Conservation (phyloP, 1,284 basidiomycete species). For the Leccinum variabile region DNA sequence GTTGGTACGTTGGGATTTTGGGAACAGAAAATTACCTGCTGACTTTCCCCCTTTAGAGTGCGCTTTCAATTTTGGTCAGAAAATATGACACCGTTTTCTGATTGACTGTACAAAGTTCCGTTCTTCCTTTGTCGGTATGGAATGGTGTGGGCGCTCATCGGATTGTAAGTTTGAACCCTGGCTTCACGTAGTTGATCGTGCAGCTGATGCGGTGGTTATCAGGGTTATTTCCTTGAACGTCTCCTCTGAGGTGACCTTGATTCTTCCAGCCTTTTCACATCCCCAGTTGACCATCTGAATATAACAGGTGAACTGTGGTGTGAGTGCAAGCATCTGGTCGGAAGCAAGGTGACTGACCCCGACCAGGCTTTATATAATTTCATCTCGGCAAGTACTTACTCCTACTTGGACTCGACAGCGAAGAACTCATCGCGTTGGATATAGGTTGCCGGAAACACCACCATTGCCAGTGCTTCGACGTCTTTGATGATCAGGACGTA, state of each 20-base stretch:
- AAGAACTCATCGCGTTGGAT: conserved; percentile 9
- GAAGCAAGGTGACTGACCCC: conserved; percentile 10
- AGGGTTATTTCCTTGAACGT: conserved; percentile 61
- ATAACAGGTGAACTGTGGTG: conserved; percentile 60
- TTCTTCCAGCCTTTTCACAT: background rate
- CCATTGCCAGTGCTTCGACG: conserved; percentile 39
- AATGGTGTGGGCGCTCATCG: conserved; percentile 60
- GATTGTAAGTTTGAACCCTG: conserved; percentile 44
- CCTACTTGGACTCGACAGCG: background rate
- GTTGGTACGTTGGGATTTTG: conserved; percentile 42
- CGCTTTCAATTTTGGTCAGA: conserved; percentile 6
- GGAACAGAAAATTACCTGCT: background rate
- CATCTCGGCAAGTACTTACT: conserved; percentile 51
- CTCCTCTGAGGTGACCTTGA: conserved; percentile 36
- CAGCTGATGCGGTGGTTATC: background rate
- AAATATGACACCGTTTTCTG: background rate
- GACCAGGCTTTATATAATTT: conserved; percentile 61
- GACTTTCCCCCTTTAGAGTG: conserved; percentile 18
- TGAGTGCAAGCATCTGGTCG: conserved; percentile 33
- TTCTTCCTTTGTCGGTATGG: conserved; percentile 72
- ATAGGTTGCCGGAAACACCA: conserved; percentile 31
- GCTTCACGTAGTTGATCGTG: background rate
- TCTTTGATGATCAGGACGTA: conserved; percentile 72
- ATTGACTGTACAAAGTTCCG: conserved; percentile 44
- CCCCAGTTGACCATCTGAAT: conserved; percentile 1